Percentiles rank a stretch among this genome's conserved stretches.
Evolutionary conservation across 139 green algal species (phyloP).

Genomic region (Pedinophyceae sp.): DNA sequence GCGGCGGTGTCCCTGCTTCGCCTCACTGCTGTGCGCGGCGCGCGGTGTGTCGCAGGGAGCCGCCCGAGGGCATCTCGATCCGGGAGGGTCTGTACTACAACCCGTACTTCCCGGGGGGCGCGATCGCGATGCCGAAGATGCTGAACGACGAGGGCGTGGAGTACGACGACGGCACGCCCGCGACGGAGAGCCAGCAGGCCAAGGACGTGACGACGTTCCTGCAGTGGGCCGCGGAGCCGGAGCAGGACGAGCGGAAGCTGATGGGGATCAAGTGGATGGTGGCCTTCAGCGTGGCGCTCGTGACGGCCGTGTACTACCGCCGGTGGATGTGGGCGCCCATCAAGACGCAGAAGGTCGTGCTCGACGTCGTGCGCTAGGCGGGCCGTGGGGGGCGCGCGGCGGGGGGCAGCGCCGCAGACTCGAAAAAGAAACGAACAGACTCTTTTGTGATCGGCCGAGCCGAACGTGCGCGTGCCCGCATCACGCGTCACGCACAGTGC

Average conservation of each 20-base stretch:
- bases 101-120: conserved; percentile 96
- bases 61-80: conserved; percentile 14
- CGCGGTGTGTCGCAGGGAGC: background rate
- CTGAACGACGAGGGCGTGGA: conserved; percentile 89
- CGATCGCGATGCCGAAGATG: conserved; percentile 99
- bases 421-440: no score
- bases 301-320: conserved; percentile 89
- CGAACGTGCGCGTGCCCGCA: no score
- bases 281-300: conserved; percentile 56
- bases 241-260: conserved; percentile 89
- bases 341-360: conserved; percentile 81
- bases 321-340: conserved; percentile 86
- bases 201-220: conserved; percentile 91
- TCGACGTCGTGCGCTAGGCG: conserved; percentile 87
- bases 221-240: conserved; percentile 77
- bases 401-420: no score
- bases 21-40: background rate
- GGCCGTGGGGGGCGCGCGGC: no score
- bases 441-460: no score
- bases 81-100: conserved; percentile 98
- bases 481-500: no score
- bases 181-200: conserved; percentile 84
- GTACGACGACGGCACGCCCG: conserved; percentile 94
- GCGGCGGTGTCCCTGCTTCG: background rate
- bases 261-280: conserved; percentile 95